phyloP scores from a whole-genome alignment of 2,329 filamentous ascomycete genomes.

The Paraconiothyrium brasiliense region DNA sequence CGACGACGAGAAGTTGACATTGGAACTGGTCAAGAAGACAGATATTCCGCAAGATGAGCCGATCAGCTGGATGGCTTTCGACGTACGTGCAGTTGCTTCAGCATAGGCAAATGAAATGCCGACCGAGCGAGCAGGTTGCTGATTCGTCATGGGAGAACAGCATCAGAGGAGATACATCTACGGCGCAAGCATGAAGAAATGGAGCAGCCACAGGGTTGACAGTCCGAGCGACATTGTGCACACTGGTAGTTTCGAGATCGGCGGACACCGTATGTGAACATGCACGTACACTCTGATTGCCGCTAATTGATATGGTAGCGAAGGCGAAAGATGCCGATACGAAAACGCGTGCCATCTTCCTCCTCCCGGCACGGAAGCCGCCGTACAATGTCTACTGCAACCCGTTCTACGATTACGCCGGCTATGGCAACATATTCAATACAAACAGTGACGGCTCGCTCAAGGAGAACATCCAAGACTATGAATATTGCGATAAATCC shows the following conservation, averaged over 20 bases:
- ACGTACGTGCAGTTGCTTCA: conserved; percentile 63
- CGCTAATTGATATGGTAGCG: conserved; percentile 56
- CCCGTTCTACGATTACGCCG: conserved; percentile 87
- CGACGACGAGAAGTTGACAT: conserved; percentile 79
- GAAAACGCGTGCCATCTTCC: conserved; percentile 89
- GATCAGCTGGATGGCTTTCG: conserved; percentile 94
- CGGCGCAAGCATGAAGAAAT: conserved; percentile 92
- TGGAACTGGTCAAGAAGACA: conserved; percentile 81
- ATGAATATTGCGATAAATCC: conserved; percentile 73
- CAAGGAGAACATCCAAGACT: conserved; percentile 74
- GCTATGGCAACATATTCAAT: conserved; percentile 80
- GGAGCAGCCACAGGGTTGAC: conserved; percentile 82
- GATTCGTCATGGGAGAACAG: conserved; percentile 53
- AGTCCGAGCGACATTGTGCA: conserved; percentile 80
- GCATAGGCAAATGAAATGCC: neutral
- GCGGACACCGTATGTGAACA: conserved; percentile 72
- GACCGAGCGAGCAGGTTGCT: conserved; percentile 20
- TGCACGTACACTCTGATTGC: neutral
- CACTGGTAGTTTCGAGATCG: conserved; percentile 75
- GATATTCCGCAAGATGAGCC: conserved; percentile 84
- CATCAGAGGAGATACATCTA: conserved; percentile 86
- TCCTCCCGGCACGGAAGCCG: conserved; percentile 78
- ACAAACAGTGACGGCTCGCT: conserved; percentile 67
- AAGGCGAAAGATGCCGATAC: conserved; percentile 74
- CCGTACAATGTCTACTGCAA: conserved; percentile 89